These are phyloP conservation scores for Cordyceps cateniannulata DNA, from an alignment of 2,329 filamentous ascomycete genomes.

Conservation along the genomic window DNA sequence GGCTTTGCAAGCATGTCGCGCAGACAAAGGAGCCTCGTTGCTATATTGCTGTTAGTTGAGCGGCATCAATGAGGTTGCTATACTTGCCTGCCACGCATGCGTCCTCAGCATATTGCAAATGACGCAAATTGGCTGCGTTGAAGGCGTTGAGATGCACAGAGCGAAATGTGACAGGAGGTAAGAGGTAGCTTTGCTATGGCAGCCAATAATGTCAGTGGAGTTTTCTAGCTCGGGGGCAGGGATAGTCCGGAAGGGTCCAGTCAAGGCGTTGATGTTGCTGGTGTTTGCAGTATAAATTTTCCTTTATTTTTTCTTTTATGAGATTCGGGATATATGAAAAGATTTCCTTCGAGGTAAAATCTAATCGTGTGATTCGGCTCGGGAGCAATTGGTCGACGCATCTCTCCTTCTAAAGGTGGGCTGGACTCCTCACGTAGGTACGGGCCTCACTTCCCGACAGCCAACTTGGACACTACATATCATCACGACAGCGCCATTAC, in stretches of 20 bases:
- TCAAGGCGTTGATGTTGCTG: not conserved
- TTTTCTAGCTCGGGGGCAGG: slow-evolving; percentile 10
- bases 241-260: slow-evolving; percentile 9
- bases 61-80: not conserved
- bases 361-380: not conserved
- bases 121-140: slow-evolving; percentile 16
- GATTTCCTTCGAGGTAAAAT: not conserved
- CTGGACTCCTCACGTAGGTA: not conserved
- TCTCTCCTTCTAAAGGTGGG: not conserved
- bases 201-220: not conserved
- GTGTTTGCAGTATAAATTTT: not conserved
- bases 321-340: not conserved
- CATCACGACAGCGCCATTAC: not conserved
- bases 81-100: slow-evolving; percentile 33
- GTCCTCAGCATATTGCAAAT: slow-evolving; percentile 35
- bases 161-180: not conserved
- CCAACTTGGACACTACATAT: slow-evolving; percentile 1
- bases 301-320: not conserved
- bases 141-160: not conserved
- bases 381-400: not conserved
- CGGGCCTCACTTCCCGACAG: not conserved
- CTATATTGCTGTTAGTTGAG: slow-evolving; percentile 8
- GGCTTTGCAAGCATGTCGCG: slow-evolving; percentile 17
- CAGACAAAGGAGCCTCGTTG: slow-evolving; percentile 31
- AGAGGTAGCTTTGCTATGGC: slow-evolving; percentile 1